Conservation (phyloP, 164 flowering plant species). For the Berberis thunbergii region DNA sequence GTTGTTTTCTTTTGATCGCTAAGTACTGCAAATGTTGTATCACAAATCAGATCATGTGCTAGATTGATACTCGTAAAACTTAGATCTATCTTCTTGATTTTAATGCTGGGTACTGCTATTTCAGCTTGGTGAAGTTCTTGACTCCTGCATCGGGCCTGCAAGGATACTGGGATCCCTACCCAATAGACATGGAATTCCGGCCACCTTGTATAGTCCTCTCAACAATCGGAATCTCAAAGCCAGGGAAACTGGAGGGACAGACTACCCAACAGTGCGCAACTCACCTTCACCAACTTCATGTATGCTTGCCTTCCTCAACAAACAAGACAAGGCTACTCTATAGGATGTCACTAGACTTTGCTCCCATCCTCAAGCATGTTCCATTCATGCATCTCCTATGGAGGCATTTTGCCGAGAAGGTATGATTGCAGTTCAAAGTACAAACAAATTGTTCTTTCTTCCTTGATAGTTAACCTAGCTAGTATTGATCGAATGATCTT, state of each 20-base stretch:
- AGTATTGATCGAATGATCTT: not conserved
- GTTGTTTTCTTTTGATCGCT: too few relatives aligned
- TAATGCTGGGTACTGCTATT: slow-evolving; percentile 4
- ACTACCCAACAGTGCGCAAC: slow-evolving; percentile 72
- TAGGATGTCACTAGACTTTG: slow-evolving; percentile 97
- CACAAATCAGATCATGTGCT: too few relatives aligned
- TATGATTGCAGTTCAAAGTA: slow-evolving; percentile 9
- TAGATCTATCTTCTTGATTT: not conserved
- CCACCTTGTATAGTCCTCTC: slow-evolving; percentile 99
- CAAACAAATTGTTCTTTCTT: not conserved
- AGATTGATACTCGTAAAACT: not conserved
- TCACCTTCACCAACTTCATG: slow-evolving; percentile 96
- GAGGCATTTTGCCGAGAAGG: slow-evolving; percentile 97
- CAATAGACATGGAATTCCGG: slow-evolving; percentile 93
- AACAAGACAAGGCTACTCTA: slow-evolving; percentile 70
- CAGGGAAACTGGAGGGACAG: slow-evolving; percentile 89
- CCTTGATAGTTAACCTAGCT: not conserved
- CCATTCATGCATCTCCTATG: slow-evolving; percentile 85
- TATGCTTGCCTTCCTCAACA: slow-evolving; percentile 80
- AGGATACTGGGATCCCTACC: slow-evolving; percentile 99
- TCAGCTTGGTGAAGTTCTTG: slow-evolving; percentile 91
- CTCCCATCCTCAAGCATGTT: slow-evolving; percentile 67
- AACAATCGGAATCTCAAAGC: slow-evolving; percentile 94
- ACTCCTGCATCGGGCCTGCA: slow-evolving; percentile 91
- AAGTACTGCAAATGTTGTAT: too few relatives aligned